Conservation (phyloP, 352 stramenopile species). For the Poterioochromonas sp. region DNA sequence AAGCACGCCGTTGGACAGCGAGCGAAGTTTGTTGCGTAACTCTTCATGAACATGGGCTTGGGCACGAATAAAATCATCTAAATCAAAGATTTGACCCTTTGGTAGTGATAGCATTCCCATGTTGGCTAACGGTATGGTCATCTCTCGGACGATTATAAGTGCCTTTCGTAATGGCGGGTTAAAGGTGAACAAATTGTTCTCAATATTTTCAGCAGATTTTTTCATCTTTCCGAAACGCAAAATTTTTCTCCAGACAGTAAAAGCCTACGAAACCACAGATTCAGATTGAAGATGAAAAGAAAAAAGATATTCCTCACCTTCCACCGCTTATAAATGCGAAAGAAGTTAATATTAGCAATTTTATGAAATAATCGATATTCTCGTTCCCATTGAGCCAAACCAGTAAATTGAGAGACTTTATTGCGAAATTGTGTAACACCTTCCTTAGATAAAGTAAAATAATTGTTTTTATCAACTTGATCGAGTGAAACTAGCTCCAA, state of each 20-base stretch:
- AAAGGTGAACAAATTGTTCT: conserved; percentile 72
- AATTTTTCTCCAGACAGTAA: conserved; percentile 77
- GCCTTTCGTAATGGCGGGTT: conserved; percentile 66
- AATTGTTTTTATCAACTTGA: conserved; percentile 66
- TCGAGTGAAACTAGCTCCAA: conserved; percentile 50
- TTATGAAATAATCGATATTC: conserved; percentile 78
- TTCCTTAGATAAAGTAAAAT: conserved; percentile 81
- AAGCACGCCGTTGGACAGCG: conserved; percentile 60
- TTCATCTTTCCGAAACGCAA: conserved; percentile 72
- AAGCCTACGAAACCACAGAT: conserved; percentile 49
- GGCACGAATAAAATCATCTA: conserved; percentile 64
- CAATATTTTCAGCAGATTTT: conserved; percentile 65
- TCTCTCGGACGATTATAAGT: conserved; percentile 55
- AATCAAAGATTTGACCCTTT: conserved; percentile 58
- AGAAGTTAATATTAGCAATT: conserved; percentile 75
- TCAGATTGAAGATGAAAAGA: not conserved
- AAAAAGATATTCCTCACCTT: conserved; percentile 51
- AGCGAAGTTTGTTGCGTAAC: conserved; percentile 54
- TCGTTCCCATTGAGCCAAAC: conserved; percentile 78
- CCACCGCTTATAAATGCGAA: conserved; percentile 79
- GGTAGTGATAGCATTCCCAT: conserved; percentile 52
- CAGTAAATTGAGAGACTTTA: conserved; percentile 71
- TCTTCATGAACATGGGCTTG: conserved; percentile 54
- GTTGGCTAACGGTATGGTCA: not conserved
- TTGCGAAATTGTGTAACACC: conserved; percentile 77